Evolutionary conservation across 2,329 filamentous ascomycete genomes (phyloP).

Genomic region (Epichloe amarillans): DNA sequence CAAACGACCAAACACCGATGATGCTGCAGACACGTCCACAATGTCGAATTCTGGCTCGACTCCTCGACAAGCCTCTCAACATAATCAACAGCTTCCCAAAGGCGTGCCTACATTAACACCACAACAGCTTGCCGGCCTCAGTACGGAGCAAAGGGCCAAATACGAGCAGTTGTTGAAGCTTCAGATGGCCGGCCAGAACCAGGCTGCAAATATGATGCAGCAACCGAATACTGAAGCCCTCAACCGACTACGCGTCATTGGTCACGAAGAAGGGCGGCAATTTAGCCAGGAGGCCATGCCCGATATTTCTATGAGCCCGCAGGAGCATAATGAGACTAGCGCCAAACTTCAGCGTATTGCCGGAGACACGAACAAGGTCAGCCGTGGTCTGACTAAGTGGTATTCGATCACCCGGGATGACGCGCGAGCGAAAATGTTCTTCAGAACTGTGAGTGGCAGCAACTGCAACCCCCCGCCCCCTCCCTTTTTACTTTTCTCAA

Average conservation of each 20-base stretch:
- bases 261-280: conserved; percentile 27
- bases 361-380: conserved; percentile 30
- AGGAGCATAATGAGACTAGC: conserved; percentile 30
- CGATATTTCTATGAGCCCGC: conserved; percentile 32
- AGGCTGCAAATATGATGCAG: conserved; percentile 7
- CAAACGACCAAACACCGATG: conserved; percentile 38
- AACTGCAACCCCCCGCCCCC: background rate
- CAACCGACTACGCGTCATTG: conserved; percentile 21
- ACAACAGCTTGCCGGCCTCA: conserved; percentile 25
- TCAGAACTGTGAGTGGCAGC: conserved; percentile 33
- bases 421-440: conserved; percentile 35
- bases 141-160: conserved; percentile 31
- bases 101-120: conserved; percentile 13
- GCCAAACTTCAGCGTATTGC: conserved; percentile 29
- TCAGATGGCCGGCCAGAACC: conserved; percentile 15
- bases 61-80: conserved; percentile 14
- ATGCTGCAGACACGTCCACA: conserved; percentile 20
- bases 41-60: conserved; percentile 9
- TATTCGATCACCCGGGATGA: conserved; percentile 36
- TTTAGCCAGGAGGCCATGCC: conserved; percentile 26
- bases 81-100: conserved; percentile 12
- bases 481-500: background rate
- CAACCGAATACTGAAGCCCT: conserved; percentile 13
- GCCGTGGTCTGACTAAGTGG: conserved; percentile 32
- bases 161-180: conserved; percentile 26